These are phyloP conservation scores for Gossypium thurberi DNA, from an alignment of 345 rosid species.

Conservation along the genomic window DNA sequence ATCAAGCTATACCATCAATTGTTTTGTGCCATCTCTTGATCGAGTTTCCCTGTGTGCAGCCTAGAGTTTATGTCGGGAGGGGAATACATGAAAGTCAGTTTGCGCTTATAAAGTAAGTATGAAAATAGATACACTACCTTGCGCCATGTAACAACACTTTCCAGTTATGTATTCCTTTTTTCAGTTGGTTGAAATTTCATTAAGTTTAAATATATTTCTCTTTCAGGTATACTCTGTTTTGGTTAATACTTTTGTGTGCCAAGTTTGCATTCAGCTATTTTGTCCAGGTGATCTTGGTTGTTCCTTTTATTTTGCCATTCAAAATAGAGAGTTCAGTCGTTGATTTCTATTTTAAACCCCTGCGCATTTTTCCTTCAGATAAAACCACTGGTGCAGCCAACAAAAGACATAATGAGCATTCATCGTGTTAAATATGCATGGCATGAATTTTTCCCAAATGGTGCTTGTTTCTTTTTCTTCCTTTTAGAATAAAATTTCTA, in stretches of 20 bases:
- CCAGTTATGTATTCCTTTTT: slow-evolving; percentile 5
- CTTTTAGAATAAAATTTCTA: background rate
- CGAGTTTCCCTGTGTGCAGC: slow-evolving; percentile 45
- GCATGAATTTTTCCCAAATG: slow-evolving; percentile 89
- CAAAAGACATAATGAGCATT: slow-evolving; percentile 76
- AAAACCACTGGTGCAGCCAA: slow-evolving; percentile 84
- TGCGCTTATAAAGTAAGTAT: slow-evolving; percentile 78
- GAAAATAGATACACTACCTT: slow-evolving; percentile 8
- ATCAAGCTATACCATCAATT: background rate
- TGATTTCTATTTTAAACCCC: slow-evolving; percentile 13
- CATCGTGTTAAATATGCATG: slow-evolving; percentile 58
- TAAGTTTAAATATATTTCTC: slow-evolving; percentile 7
- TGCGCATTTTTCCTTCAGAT: slow-evolving; percentile 37
- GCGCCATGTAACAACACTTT: background rate
- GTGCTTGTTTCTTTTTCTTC: slow-evolving; percentile 27
- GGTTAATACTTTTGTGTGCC: slow-evolving; percentile 68
- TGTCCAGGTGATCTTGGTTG: slow-evolving; percentile 53
- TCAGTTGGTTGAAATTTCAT: slow-evolving; percentile 10
- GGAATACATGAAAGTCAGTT: slow-evolving; percentile 99
- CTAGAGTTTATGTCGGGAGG: slow-evolving; percentile 87
- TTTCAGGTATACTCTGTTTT: slow-evolving; percentile 86
- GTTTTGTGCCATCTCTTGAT: slow-evolving; percentile 16
- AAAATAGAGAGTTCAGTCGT: background rate
- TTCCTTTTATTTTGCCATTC: slow-evolving; percentile 5
- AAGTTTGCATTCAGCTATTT: slow-evolving; percentile 74